Evolutionary conservation across 2,329 filamentous ascomycete species (phyloP).

Genomic region (Colletotrichum chrysophilum): DNA sequence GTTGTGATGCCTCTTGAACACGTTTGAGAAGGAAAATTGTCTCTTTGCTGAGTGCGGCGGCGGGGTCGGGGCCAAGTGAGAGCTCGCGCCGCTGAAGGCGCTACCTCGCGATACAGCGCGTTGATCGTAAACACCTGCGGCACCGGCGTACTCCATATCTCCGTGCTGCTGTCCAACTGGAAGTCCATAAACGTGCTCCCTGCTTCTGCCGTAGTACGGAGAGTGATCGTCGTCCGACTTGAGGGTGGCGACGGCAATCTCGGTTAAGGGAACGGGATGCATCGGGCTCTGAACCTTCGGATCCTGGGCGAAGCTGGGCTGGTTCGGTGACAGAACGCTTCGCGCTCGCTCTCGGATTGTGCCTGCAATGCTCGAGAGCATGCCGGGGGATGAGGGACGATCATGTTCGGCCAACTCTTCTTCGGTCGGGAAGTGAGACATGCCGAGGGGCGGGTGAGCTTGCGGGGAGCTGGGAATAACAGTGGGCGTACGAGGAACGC

Average conservation of each 20-base stretch:
- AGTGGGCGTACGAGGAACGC: slow-evolving; percentile 30
- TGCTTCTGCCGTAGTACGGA: slow-evolving; percentile 42
- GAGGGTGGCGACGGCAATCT: slow-evolving; percentile 58
- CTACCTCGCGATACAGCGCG: slow-evolving; percentile 42
- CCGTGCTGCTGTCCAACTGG: slow-evolving; percentile 46
- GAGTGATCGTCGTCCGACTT: slow-evolving; percentile 48
- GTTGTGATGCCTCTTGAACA: slow-evolving; percentile 69
- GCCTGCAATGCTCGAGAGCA: slow-evolving; percentile 62
- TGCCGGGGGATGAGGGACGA: slow-evolving; percentile 48
- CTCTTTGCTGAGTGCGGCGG: slow-evolving; percentile 68
- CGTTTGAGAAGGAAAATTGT: slow-evolving; percentile 91
- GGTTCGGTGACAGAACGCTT: slow-evolving; percentile 43
- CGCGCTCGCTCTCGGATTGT: slow-evolving; percentile 55
- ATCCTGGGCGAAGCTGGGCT: slow-evolving; percentile 43
- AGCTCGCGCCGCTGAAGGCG: slow-evolving; percentile 46
- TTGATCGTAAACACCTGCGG: slow-evolving; percentile 41
- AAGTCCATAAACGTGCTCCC: slow-evolving; percentile 49
- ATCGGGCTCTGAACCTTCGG: slow-evolving; percentile 57
- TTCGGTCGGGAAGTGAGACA: slow-evolving; percentile 80
- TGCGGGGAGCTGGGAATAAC: slow-evolving; percentile 7
- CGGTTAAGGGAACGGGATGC: slow-evolving; percentile 67
- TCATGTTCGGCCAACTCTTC: slow-evolving; percentile 64
- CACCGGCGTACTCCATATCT: slow-evolving; percentile 55
- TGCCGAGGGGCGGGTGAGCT: slow-evolving; percentile 79
- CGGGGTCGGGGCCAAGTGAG: slow-evolving; percentile 59